Evolutionary conservation across 148 eudicot species (phyloP), one percentile per base, ranked within the genome.

Genomic region (Arctostaphylos glauca): DNA sequence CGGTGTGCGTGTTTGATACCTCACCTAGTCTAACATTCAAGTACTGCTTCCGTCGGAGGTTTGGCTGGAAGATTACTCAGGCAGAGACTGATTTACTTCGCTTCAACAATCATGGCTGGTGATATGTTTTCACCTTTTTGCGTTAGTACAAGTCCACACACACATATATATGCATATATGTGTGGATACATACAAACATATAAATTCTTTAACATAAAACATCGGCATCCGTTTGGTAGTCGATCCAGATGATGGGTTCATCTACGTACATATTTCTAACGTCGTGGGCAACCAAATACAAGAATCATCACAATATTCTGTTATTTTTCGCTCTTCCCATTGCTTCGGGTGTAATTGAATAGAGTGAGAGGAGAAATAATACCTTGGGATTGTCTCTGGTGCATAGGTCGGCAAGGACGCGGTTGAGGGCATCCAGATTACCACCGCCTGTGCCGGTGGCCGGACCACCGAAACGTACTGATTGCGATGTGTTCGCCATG

Each of bases 391-490:
- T 90, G 58, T 90, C 95, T 83, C 91, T 82, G 86, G 91, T 89
- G 86, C 97, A 92, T 21, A 96, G 94, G 91, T 94, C 98, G 68
- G 89, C 87, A n/a, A 96, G 90, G 68, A 94, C 90, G 43, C 99
- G 91, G 81, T 93, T 93, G 44, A 94, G 87, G 49, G 95, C 91
- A 41, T 96, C 98, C 52, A 91, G 86, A 90, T 90, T 93, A 5
- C 92, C 93, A 76, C 86, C 88, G 13, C 89, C 91, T 62, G 91
- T 84, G 68, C 87, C 85, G 21, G 90, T 80, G n/a, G 90, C 87
- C 47, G 90, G 83, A 15, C 81, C 86, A 23, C 64, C 76, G 84
- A 91, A 93, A n/a, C 98, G 89, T 56, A 88, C 74, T 4, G 93
- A 82, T 64, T 91, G 88, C 85, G 90, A 85, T 58, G 88, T 60